Evolutionary conservation across 257 asterid genomes (phyloP), one percentile per base, ranked within the genome.

Genomic region (Marsdenia floribunda): DNA sequence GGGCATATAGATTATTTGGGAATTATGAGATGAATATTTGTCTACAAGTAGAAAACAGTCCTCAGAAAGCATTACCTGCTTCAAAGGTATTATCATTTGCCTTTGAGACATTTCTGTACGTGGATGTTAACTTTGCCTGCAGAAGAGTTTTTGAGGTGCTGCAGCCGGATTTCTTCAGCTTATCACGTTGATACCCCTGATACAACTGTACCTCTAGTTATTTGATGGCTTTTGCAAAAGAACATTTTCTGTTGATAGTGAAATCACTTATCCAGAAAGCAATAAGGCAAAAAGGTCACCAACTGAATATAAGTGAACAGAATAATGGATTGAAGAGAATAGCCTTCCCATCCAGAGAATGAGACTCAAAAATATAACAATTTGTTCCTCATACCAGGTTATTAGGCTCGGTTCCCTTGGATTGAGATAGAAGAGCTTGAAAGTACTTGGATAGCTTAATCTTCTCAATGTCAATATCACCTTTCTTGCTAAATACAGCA

Each of bases 401-500:
- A 75, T 73, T 44, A 26, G 57, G 61, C 73, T 80, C 57, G 77
- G 46, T 78, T 77, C 75, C 93, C 69, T 74, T 68, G 71, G 88
- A 80, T 78, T 85, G 88, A 59, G 71, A 86, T 65, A 75, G 76
- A 77, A 90, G 88, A 68, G 96, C 81, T 61, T 60, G 88, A 63
- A 86, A 87, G 73, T 88, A 85, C 85, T 88, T 88, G 47, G 99
- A 92, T 75, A 86, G 87, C 86, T 84, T 88, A 77, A 90, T 79
- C 84, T 89, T 88, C 85, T 89, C 87, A 53, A 88, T 44, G 80
- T 85, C 89, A 67, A 86, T 75, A 72, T 70, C 88, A 82, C 80
- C 87, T 76, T 79, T 86, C 88, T 90, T 85, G 83, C 80, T 81
- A 80, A 95, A 95, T 75, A 87, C 77, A 80, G 82, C 75, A 77